Conservation (phyloP, 495 filamentous ascomycete genomes). For the Pyronema domesticum region DNA sequence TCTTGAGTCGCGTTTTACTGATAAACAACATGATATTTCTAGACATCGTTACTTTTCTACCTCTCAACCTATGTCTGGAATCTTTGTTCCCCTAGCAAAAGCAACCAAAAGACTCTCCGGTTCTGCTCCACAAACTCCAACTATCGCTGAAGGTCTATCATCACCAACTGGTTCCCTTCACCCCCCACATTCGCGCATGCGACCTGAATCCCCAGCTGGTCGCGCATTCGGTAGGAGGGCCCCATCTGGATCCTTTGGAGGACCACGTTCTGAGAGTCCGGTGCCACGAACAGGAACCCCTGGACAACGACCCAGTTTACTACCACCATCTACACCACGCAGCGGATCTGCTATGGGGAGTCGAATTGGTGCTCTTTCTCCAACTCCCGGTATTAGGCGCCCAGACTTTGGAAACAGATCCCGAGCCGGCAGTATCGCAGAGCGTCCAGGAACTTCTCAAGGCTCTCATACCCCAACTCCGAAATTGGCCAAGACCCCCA, state of each 20-base stretch:
- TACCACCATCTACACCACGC: conserved; percentile 22
- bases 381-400: conserved; percentile 38
- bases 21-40: neutral
- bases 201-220: conserved; percentile 16
- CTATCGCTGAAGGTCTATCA: conserved; percentile 18
- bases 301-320: conserved; percentile 13
- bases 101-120: conserved; percentile 50
- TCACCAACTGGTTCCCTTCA: conserved; percentile 12
- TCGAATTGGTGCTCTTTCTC: conserved; percentile 35
- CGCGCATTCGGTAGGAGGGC: conserved; percentile 30
- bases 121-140: conserved; percentile 47
- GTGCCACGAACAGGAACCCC: conserved; percentile 17
- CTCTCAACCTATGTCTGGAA: conserved; percentile 58
- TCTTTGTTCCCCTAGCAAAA: conserved; percentile 85
- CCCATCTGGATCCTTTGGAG: conserved; percentile 44
- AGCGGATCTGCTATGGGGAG: conserved; percentile 26
- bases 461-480: conserved; percentile 17
- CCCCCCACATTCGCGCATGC: conserved; percentile 16
- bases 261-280: conserved; percentile 35
- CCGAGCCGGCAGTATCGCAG: conserved; percentile 30
- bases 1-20: neutral
- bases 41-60: conserved; percentile 31
- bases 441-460: conserved; percentile 16
- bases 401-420: conserved; percentile 44
- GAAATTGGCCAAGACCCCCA: conserved; percentile 25